Evolutionary conservation across 139 green algal genomes (phyloP).

Genomic region (Penium margaritaceum): DNA sequence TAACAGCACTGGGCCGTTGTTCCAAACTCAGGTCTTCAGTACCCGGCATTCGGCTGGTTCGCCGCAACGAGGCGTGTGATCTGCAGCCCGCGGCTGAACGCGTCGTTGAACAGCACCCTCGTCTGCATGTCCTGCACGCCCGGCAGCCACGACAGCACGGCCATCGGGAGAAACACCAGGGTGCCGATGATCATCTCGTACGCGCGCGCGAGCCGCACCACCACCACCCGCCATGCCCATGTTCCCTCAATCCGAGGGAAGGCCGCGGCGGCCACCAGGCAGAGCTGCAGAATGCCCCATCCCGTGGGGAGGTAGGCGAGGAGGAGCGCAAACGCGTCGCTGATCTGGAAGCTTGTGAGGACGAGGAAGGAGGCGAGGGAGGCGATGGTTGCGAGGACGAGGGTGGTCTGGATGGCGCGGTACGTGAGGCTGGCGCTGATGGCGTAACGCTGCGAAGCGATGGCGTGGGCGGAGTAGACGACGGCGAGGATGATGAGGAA

Average conservation of each 20-base stretch:
- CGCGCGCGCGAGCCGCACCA: neutral
- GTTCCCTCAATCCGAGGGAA: neutral
- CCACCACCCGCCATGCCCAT: constrained; percentile 5
- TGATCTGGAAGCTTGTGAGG: constrained; percentile 11
- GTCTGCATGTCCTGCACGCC: constrained; percentile 41
- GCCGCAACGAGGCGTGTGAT: constrained; percentile 40
- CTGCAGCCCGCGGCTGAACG: constrained; percentile 45
- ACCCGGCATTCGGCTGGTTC: constrained; percentile 17
- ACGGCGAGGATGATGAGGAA: neutral
- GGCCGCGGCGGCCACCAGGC: neutral
- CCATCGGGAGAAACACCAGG: constrained; percentile 30
- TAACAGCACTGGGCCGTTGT: too few species aligned
- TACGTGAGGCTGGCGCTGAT: constrained; percentile 1
- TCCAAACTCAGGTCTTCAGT: too few species aligned
- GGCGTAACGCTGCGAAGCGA: neutral
- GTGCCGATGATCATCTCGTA: constrained; percentile 31
- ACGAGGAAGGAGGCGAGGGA: neutral
- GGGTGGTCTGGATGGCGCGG: constrained; percentile 8
- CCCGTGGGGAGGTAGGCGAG: constrained; percentile 28
- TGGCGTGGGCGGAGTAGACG: neutral
- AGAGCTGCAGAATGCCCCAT: constrained; percentile 32
- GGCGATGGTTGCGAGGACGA: constrained; percentile 4
- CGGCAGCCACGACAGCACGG: constrained; percentile 42
- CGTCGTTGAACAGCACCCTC: constrained; percentile 44
- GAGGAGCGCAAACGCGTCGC: constrained; percentile 5